Conservation (phyloP, 2,329 filamentous ascomycete genomes). For the Colletotrichum salicis region DNA sequence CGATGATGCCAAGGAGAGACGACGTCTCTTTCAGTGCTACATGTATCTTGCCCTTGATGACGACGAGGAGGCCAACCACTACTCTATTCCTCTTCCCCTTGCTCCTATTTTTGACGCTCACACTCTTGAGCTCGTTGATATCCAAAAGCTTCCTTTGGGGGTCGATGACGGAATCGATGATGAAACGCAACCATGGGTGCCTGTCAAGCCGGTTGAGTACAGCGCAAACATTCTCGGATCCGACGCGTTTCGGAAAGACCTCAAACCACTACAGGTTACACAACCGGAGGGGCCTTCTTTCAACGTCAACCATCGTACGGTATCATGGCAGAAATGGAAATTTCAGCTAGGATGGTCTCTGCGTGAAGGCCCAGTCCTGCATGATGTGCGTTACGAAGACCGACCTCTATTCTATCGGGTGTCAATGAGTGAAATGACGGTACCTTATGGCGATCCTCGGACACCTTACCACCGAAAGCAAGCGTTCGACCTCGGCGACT, state of each 20-base stretch:
- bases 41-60: neutral
- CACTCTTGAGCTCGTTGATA: neutral
- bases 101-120: neutral
- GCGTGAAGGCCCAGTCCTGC: conserved; percentile 67
- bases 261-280: conserved; percentile 70
- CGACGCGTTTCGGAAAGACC: conserved; percentile 46
- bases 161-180: neutral
- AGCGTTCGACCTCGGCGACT: conserved; percentile 76
- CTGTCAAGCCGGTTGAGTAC: neutral
- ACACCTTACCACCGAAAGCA: conserved; percentile 71
- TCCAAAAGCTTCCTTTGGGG: neutral
- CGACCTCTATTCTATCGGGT: conserved; percentile 67
- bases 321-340: conserved; percentile 53
- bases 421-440: conserved; percentile 64
- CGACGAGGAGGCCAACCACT: neutral
- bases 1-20: neutral
- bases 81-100: neutral
- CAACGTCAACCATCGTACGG: conserved; percentile 25
- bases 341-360: conserved; percentile 69
- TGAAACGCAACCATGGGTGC: neutral
- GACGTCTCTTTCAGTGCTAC: neutral
- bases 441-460: conserved; percentile 15
- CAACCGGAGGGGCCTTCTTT: conserved; percentile 72
- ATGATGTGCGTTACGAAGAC: conserved; percentile 68
- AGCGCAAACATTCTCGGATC: neutral